A percentile compares a stretch with the other conserved stretches of the same genome.
Evolutionary conservation across 2,329 filamentous ascomycete genomes (phyloP).

Genomic region (Aureobasidium leucospermi): DNA sequence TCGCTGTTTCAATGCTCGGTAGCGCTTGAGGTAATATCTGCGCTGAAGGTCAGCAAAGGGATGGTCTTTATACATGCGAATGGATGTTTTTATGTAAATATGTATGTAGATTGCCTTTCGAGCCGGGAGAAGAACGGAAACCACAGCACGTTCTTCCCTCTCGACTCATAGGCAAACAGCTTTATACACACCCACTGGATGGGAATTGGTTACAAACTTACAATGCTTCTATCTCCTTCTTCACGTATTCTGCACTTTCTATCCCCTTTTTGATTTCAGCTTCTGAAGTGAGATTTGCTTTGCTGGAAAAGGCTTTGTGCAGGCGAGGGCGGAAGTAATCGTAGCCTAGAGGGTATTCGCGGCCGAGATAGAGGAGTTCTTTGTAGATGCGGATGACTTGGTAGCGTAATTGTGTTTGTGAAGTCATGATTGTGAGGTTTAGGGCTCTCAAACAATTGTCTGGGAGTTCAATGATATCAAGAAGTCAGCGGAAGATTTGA

Average conservation of each 20-base stretch:
- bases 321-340: conserved; percentile 73
- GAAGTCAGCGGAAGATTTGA: background rate
- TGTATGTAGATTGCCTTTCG: no score
- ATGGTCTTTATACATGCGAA: background rate
- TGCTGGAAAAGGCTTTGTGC: conserved; percentile 77
- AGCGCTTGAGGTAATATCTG: conserved; percentile 88
- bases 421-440: no score
- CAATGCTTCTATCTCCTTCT: conserved; percentile 91
- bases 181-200: conserved; percentile 1
- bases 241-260: conserved; percentile 74
- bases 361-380: conserved; percentile 78
- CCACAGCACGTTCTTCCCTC: background rate
- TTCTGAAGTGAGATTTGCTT: conserved; percentile 63
- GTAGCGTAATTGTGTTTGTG: conserved; percentile 51
- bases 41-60: conserved; percentile 8
- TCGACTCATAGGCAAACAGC: background rate
- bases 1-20: conserved; percentile 74
- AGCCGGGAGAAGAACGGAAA: background rate
- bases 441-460: no score
- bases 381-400: conserved; percentile 87
- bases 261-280: conserved; percentile 70
- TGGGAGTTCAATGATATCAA: no score
- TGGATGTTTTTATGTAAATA: background rate
- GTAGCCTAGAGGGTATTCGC: conserved; percentile 80
- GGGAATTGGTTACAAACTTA: conserved; percentile 44